These are phyloP conservation scores for Geosiphon pyriformis DNA, from an alignment of 192 early-diverging fungal species.

Conservation along the genomic window DNA sequence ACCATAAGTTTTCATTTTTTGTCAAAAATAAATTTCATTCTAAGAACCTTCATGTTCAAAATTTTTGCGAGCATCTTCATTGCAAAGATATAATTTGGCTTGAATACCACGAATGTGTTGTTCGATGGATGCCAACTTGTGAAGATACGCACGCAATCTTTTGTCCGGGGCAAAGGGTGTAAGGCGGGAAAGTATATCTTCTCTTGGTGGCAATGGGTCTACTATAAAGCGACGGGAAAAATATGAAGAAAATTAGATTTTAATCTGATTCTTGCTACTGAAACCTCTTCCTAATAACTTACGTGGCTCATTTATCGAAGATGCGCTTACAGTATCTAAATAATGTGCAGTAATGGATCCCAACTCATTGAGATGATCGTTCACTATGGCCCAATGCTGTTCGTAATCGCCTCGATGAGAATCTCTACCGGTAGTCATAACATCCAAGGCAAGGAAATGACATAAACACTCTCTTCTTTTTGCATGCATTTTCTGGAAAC, in stretches of 20 bases:
- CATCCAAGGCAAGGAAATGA: slow-evolving; percentile 40
- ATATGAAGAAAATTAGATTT: neutral
- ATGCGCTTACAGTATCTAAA: slow-evolving; percentile 36
- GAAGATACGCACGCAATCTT: slow-evolving; percentile 36
- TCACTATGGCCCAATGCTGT: slow-evolving; percentile 35
- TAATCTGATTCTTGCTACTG: neutral
- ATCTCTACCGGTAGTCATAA: slow-evolving; percentile 25
- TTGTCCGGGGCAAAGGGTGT: slow-evolving; percentile 33
- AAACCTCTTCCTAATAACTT: slow-evolving; percentile 13
- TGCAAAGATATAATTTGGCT: slow-evolving; percentile 52
- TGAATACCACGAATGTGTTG: slow-evolving; percentile 51
- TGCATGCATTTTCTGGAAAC: slow-evolving; percentile 46
- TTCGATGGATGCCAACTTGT: slow-evolving; percentile 41
- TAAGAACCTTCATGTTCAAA: slow-evolving; percentile 23
- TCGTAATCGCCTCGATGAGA: slow-evolving; percentile 34
- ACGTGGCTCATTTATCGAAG: slow-evolving; percentile 44
- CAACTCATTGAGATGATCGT: slow-evolving; percentile 32
- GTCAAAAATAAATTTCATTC: neutral
- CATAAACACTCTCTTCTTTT: slow-evolving; percentile 52
- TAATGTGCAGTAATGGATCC: slow-evolving; percentile 31
- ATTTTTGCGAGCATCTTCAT: slow-evolving; percentile 43
- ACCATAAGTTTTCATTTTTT: neutral
- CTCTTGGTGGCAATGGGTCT: slow-evolving; percentile 1
- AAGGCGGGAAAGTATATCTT: slow-evolving; percentile 37
- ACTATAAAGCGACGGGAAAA: slow-evolving; percentile 7